Percentiles rank a stretch among this genome's conserved stretches.
These are phyloP conservation scores for Chlorella sorokiniana DNA, from an alignment of 139 green algal genomes.

Conservation along the genomic window DNA sequence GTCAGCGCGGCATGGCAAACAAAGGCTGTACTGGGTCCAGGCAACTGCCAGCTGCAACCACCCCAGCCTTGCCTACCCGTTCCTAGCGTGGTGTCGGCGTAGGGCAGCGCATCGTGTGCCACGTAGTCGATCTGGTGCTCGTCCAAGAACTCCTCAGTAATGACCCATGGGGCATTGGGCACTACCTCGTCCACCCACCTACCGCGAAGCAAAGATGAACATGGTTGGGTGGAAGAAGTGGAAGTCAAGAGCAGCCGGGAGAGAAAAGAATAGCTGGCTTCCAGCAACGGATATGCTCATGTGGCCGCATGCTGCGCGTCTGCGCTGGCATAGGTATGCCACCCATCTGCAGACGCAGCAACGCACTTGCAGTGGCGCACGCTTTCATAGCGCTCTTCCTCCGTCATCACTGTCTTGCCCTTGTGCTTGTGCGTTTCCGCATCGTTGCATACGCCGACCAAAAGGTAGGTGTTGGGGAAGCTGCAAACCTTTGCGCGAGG, in stretches of 20 bases:
- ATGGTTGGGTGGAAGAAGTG: background rate
- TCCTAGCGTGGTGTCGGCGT: constrained; percentile 72
- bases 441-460: constrained; percentile 87
- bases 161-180: constrained; percentile 84
- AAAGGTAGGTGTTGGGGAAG: constrained; percentile 79
- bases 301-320: too few relatives aligned
- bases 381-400: constrained; percentile 87
- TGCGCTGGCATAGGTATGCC: background rate
- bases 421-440: constrained; percentile 83
- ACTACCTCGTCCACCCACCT: constrained; percentile 95
- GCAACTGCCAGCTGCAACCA: background rate
- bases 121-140: constrained; percentile 90
- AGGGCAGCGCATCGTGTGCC: constrained; percentile 89
- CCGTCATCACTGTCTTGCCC: constrained; percentile 89
- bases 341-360: too few relatives aligned
- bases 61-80: constrained; percentile 8
- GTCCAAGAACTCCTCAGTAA: constrained; percentile 86
- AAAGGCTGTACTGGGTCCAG: background rate
- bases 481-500: constrained; percentile 43
- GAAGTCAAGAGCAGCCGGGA: background rate
- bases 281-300: too few relatives aligned
- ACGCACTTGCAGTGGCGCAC: constrained; percentile 82
- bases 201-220: background rate
- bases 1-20: background rate
- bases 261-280: too few relatives aligned